Percentiles rank a stretch among this genome's conserved stretches.
Evolutionary conservation across 2,329 filamentous ascomycete genomes (phyloP).

Genomic region (Scedosporium aurantiacum): DNA sequence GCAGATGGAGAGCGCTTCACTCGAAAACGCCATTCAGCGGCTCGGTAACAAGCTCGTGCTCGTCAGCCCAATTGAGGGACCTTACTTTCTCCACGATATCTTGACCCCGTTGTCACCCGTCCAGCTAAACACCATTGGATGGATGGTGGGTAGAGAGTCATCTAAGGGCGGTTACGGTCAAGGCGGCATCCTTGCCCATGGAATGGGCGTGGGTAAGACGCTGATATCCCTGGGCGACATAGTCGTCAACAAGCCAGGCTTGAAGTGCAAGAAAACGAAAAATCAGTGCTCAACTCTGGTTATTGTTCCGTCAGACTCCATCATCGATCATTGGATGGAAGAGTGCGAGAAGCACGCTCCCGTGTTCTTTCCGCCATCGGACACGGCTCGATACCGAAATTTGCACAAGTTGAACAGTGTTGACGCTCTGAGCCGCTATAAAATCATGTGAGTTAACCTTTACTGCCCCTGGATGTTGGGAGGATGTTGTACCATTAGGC

Average conservation of each 20-base stretch:
- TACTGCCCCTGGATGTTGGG: not conserved
- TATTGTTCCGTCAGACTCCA: not conserved
- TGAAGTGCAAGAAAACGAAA: not conserved
- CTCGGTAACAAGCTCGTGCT: not conserved
- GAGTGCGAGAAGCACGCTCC: not conserved
- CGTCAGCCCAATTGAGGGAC: not conserved
- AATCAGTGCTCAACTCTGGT: not conserved
- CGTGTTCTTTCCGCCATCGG: not conserved
- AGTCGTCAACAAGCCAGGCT: constrained; percentile 48
- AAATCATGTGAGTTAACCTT: not conserved
- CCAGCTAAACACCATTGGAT: not conserved
- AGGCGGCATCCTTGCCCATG: constrained; percentile 50
- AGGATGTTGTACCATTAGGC: not conserved
- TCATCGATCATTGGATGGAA: not conserved
- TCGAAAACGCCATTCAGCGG: not conserved
- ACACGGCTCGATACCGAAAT: not conserved
- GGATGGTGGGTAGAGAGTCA: not conserved
- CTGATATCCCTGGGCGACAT: constrained; percentile 75
- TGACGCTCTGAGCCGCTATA: not conserved
- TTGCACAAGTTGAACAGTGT: not conserved
- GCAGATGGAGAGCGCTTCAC: not conserved
- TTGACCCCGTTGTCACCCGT: not conserved
- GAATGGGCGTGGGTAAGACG: constrained; percentile 57
- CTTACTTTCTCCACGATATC: not conserved
- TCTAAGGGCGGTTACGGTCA: constrained; percentile 26